phyloP scores from a whole-genome alignment of 768 basidiomycete genomes.

The Mycena amicta region DNA sequence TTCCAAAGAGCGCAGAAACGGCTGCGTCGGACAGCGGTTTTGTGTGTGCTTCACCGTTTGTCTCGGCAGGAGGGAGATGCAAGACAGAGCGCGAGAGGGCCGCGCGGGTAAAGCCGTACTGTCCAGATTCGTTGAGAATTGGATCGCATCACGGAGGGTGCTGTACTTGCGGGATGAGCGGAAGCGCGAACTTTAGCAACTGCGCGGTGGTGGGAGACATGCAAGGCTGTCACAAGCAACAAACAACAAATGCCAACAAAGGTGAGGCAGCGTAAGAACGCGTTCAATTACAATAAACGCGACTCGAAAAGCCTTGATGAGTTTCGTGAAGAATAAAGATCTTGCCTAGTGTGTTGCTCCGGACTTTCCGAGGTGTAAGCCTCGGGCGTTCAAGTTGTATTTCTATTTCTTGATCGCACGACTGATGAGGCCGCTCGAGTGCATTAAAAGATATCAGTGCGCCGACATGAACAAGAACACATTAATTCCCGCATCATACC shows the following conservation, averaged over 20 bases:
- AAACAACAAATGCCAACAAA: background rate
- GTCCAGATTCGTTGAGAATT: constrained; percentile 22
- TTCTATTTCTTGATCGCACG: no score
- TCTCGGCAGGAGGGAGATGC: constrained; percentile 42
- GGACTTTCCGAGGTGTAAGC: no score
- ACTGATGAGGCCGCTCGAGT: no score
- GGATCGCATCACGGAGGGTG: background rate
- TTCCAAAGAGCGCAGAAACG: constrained; percentile 73
- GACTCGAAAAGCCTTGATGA: background rate
- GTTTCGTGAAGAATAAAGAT: background rate
- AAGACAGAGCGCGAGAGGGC: constrained; percentile 69
- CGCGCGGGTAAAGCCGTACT: constrained; percentile 75
- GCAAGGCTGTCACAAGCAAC: background rate
- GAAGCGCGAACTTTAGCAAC: constrained; percentile 63
- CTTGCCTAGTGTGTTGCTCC: no score
- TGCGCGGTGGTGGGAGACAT: constrained; percentile 29
- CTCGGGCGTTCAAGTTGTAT: no score
- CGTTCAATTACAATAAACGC: no score
- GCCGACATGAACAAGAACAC: no score
- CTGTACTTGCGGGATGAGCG: constrained; percentile 46
- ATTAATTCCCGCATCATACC: no score
- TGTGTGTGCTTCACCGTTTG: constrained; percentile 29
- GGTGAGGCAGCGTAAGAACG: no score
- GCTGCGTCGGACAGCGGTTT: constrained; percentile 71
- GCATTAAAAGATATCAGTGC: no score